phyloP scores from a whole-genome alignment of 31 red algal genomes.

The Porphyra umbilicalis region DNA sequence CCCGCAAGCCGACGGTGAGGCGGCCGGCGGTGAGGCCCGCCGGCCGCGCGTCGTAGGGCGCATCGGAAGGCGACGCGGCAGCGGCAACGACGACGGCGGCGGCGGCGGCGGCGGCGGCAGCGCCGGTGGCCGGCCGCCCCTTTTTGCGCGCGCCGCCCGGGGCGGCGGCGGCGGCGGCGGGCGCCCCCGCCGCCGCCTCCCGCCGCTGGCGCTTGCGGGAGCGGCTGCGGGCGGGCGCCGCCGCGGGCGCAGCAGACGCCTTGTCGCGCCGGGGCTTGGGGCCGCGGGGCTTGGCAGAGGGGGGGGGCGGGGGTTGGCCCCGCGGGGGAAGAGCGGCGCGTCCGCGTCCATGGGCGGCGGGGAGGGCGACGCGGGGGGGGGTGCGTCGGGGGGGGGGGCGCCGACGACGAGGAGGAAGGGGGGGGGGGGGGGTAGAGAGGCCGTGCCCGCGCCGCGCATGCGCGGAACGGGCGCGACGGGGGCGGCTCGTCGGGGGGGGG shows the following conservation, averaged over 20 bases:
- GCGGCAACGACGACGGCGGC: not conserved
- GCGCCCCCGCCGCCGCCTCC: not conserved
- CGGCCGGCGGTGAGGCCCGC: constrained; percentile 17
- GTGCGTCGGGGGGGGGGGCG: too few species aligned
- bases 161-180: not conserved
- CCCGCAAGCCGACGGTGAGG: constrained; percentile 30
- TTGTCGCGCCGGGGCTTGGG: not conserved
- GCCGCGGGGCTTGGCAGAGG: not conserved
- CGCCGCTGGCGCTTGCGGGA: not conserved
- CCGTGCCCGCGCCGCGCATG: too few species aligned
- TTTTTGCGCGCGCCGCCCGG: too few species aligned
- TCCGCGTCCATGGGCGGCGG: not conserved
- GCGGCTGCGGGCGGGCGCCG: not conserved
- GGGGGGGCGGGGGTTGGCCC: not conserved
- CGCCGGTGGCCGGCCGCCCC: too few species aligned
- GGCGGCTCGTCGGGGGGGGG: too few species aligned
- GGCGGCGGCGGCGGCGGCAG: not conserved
- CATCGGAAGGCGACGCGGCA: constrained; percentile 4
- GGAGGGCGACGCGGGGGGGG: not conserved
- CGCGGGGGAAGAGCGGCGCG: not conserved
- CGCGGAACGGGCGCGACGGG: too few species aligned
- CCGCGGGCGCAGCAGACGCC: not conserved
- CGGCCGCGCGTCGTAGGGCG: constrained; percentile 1
- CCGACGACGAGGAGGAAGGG: too few species aligned
- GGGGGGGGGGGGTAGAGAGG: too few species aligned